Base-by-base conservation (phyloP, 768 basidiomycete species). In the Mycena latifolia region DNA sequence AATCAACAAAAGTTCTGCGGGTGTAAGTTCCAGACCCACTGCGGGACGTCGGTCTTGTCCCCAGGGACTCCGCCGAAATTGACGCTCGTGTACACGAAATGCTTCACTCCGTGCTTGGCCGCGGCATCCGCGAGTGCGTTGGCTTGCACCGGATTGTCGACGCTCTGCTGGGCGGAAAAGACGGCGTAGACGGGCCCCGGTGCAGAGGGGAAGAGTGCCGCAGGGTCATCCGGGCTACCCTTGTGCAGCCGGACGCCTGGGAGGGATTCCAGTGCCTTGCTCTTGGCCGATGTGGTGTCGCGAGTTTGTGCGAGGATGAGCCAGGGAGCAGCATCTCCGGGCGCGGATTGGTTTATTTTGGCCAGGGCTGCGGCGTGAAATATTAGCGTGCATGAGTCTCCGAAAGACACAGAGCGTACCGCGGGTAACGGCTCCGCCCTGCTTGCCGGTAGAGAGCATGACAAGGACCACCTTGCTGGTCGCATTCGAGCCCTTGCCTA, bases 241-340 rank as follows among this genome's bases (percentile, higher is more conserved):
- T 65, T 61, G 55, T 57, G 59, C 11, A 60, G 17, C 12, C 51
- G 58, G 22, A 69, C 63, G 28, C 68, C 68, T 10, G 12, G 58
- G 6, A 69, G 55, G 15, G 63, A 58, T 33, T 20, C 43, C 5
- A 69, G 35, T 1, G 68, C 53, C 43, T 52, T 65, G 39, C 59
- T 56, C 28, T 62, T 55, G 5, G 68, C 55, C 2, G 66, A 58
- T 1, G 20, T 43, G 0, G 63, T 48, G 17, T 65, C 50, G 1
- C 68, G 63, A 2, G 68, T 69, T 43, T 69, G 68, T 2, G 68
- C 68, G n/a, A 69, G 60, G 35, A 69, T 65, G 33, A 64, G n/a
- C 63, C 63, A 69, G 18, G 68, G 63, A 9, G 22, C 9, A 3
- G 59, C 15, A 15, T 41, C 58, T 1, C 11, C 8, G 0, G 33